Conservation (phyloP, 2,329 filamentous ascomycete genomes). For the Aspergillus sp. region DNA sequence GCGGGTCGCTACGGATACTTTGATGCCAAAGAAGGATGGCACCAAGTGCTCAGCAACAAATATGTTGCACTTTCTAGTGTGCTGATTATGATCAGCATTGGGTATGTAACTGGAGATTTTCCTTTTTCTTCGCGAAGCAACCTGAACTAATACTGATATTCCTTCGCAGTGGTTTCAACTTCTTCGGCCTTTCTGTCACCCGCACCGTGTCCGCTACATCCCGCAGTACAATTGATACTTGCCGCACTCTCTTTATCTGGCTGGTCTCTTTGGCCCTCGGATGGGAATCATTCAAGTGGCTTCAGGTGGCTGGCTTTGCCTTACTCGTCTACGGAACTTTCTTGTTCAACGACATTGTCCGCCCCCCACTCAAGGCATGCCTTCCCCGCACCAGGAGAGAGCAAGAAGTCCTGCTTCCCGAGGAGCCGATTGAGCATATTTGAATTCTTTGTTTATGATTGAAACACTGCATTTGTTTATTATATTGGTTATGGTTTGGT, state of each 20-base stretch:
- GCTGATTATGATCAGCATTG: slow-evolving; percentile 95
- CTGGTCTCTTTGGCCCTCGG: slow-evolving; percentile 85
- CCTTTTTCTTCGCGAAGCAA: slow-evolving; percentile 3
- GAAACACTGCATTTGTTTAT: background rate
- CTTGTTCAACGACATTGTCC: slow-evolving; percentile 90
- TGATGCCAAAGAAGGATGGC: slow-evolving; percentile 80
- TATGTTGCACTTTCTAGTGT: slow-evolving; percentile 72
- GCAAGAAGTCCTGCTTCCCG: slow-evolving; percentile 57
- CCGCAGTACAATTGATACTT: slow-evolving; percentile 94
- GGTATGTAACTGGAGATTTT: slow-evolving; percentile 52
- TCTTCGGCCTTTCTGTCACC: slow-evolving; percentile 93
- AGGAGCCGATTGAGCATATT: slow-evolving; percentile 76
- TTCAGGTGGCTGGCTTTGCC: slow-evolving; percentile 84
- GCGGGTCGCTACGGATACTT: slow-evolving; percentile 78
- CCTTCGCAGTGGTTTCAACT: slow-evolving; percentile 80
- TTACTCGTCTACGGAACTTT: slow-evolving; percentile 95
- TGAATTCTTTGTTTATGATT: slow-evolving; percentile 12
- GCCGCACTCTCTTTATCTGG: slow-evolving; percentile 94
- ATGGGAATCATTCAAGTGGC: slow-evolving; percentile 97
- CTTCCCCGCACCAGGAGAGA: slow-evolving; percentile 53
- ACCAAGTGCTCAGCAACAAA: slow-evolving; percentile 69
- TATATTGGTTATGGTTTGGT: background rate
- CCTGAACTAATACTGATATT: background rate
- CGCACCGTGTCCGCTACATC: slow-evolving; percentile 85
- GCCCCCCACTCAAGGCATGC: slow-evolving; percentile 69